A percentile compares a stretch with the other conserved stretches of the same genome.
Evolutionary conservation across 768 basidiomycete genomes (phyloP).

Genomic region (Amanita molliuscula): DNA sequence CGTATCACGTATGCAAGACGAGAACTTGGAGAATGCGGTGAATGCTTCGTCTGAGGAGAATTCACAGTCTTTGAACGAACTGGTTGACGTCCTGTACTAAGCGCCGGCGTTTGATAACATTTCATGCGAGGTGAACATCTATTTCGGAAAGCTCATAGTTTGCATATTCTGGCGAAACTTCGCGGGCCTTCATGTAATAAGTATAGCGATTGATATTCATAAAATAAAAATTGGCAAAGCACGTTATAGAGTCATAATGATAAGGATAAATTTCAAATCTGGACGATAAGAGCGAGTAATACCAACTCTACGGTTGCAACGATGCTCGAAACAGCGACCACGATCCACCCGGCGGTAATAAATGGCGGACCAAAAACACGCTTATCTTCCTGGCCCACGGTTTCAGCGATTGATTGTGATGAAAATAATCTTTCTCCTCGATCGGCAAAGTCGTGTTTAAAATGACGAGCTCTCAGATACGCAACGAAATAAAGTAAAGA

Average conservation of each 20-base stretch:
- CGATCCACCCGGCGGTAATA: conserved; percentile 70
- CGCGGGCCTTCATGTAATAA: not conserved
- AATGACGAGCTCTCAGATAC: conserved; percentile 52
- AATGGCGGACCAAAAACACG: conserved; percentile 72
- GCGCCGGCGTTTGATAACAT: too few species aligned
- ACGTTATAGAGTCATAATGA: not conserved
- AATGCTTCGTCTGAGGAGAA: not conserved
- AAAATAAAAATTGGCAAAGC: not conserved
- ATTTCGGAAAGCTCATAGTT: not conserved
- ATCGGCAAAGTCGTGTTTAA: conserved; percentile 73
- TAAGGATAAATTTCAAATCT: not conserved
- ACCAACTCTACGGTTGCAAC: conserved; percentile 58
- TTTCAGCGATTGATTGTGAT: conserved; percentile 27
- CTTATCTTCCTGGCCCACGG: conserved; percentile 49
- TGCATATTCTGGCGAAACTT: not conserved
- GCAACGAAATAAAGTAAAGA: conserved; percentile 47
- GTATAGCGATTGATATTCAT: not conserved
- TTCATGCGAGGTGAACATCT: too few species aligned
- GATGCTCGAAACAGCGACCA: conserved; percentile 46
- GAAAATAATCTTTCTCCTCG: conserved; percentile 12
- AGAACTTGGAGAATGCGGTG: not conserved
- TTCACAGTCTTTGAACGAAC: not conserved
- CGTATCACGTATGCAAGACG: not conserved
- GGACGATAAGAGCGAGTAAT: conserved; percentile 48
- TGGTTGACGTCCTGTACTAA: not conserved